Conservation (phyloP, 1,139 yeast species). For the Hansenula anomala region DNA sequence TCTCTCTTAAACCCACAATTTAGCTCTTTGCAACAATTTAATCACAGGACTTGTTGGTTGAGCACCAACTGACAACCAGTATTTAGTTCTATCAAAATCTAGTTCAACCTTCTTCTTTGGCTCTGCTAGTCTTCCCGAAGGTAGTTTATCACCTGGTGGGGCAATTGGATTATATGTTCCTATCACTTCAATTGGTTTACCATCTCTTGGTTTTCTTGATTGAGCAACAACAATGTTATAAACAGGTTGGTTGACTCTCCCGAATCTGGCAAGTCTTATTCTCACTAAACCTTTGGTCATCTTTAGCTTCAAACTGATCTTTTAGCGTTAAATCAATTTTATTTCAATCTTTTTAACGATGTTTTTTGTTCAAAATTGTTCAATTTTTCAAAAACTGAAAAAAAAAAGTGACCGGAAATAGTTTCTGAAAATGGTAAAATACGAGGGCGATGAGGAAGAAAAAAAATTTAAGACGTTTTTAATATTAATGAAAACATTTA, state of each 20-base stretch:
- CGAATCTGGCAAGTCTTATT: slow-evolving; percentile 89
- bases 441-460: slow-evolving; percentile 13
- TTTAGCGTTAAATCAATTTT: background rate
- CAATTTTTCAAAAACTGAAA: too few relatives aligned
- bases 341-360: background rate
- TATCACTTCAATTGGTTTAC: slow-evolving; percentile 87
- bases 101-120: slow-evolving; percentile 77
- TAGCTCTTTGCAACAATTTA: slow-evolving; percentile 73
- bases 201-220: slow-evolving; percentile 65
- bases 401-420: background rate
- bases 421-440: slow-evolving; percentile 1
- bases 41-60: slow-evolving; percentile 85
- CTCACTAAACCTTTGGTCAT: slow-evolving; percentile 36
- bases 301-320: background rate
- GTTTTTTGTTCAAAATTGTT: too few relatives aligned
- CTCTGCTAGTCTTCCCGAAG: slow-evolving; percentile 56
- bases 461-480: slow-evolving; percentile 6
- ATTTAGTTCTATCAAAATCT: slow-evolving; percentile 88
- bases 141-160: slow-evolving; percentile 49
- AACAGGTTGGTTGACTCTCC: slow-evolving; percentile 81
- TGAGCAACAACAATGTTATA: slow-evolving; percentile 91
- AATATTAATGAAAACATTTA: background rate
- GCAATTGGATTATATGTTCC: slow-evolving; percentile 93
- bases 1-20: slow-evolving; percentile 60
- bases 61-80: slow-evolving; percentile 99